phyloP scores from a whole-genome alignment of 2,329 filamentous ascomycete species.

The Apiospora rasikravindrae region DNA sequence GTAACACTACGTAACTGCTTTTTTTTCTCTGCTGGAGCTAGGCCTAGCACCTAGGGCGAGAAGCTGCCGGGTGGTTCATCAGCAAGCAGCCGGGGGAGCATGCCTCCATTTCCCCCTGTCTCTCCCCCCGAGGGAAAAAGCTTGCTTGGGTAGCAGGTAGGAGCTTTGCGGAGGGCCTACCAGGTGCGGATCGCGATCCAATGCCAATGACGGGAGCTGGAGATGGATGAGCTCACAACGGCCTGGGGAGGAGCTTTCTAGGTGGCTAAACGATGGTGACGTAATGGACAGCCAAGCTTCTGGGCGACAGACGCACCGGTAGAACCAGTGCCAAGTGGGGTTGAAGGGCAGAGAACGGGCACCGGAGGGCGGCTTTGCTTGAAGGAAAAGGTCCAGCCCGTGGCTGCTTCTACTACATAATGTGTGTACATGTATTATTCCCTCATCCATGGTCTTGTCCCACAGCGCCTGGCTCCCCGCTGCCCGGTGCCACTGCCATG shows the following conservation, averaged over 20 bases:
- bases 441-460: background rate
- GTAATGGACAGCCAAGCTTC: constrained; percentile 22
- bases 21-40: background rate
- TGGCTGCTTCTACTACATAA: background rate
- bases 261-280: constrained; percentile 20
- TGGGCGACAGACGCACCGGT: background rate
- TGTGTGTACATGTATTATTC: background rate
- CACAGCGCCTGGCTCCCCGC: background rate
- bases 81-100: background rate
- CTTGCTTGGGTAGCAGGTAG: background rate
- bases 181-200: background rate
- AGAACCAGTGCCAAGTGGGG: background rate
- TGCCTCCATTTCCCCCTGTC: background rate
- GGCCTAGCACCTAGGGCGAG: background rate
- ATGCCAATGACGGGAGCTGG: constrained; percentile 13
- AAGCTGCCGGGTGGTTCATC: background rate
- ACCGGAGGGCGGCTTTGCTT: background rate
- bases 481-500: background rate
- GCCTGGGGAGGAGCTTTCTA: constrained; percentile 12
- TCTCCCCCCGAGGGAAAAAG: background rate
- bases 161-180: background rate
- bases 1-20: constrained; percentile 8
- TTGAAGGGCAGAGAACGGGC: background rate
- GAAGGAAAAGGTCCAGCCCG: background rate
- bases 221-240: constrained; percentile 8